These are phyloP conservation scores for Scedosporium minutisporum DNA, from an alignment of 2,329 filamentous ascomycete genomes.

Conservation along the genomic window DNA sequence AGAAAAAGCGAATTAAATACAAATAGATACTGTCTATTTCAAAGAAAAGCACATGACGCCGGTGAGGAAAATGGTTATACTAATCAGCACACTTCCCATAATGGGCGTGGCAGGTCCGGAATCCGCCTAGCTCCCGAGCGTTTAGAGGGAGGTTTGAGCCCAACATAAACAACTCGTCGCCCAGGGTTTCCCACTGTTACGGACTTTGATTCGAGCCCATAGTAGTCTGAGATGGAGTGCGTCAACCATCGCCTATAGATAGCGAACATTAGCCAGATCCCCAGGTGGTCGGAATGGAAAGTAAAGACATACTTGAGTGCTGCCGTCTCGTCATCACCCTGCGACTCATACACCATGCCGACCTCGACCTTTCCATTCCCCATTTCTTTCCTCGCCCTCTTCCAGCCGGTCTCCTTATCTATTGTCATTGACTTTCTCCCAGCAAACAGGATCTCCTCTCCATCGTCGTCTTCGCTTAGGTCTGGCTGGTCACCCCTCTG, in stretches of 20 bases:
- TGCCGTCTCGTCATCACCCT: constrained; percentile 64
- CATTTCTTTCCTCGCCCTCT: constrained; percentile 40
- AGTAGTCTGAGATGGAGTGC: constrained; percentile 86
- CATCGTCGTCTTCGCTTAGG: constrained; percentile 25
- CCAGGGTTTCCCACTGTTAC: constrained; percentile 62
- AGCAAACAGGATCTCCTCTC: constrained; percentile 84
- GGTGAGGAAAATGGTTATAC: background rate
- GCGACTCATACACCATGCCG: constrained; percentile 71
- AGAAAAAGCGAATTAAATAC: no score
- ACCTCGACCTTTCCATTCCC: constrained; percentile 49
- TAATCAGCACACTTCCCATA: constrained; percentile 44
- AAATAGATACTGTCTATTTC: no score
- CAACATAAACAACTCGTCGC: constrained; percentile 74
- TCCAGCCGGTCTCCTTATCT: constrained; percentile 32
- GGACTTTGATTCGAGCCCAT: constrained; percentile 77
- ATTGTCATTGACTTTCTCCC: constrained; percentile 47
- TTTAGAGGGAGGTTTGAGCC: constrained; percentile 33
- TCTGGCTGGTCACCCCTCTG: constrained; percentile 16
- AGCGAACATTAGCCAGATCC: constrained; percentile 5
- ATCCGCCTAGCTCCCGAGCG: background rate
- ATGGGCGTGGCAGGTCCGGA: constrained; percentile 43
- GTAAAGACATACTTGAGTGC: constrained; percentile 63
- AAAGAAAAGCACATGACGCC: background rate
- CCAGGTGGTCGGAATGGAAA: constrained; percentile 1
- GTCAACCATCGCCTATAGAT: constrained; percentile 74